A percentile compares a stretch with the other conserved stretches of the same genome.
Conservation (phyloP, 805 yeast genomes). For the Myxozyma neotropica region DNA sequence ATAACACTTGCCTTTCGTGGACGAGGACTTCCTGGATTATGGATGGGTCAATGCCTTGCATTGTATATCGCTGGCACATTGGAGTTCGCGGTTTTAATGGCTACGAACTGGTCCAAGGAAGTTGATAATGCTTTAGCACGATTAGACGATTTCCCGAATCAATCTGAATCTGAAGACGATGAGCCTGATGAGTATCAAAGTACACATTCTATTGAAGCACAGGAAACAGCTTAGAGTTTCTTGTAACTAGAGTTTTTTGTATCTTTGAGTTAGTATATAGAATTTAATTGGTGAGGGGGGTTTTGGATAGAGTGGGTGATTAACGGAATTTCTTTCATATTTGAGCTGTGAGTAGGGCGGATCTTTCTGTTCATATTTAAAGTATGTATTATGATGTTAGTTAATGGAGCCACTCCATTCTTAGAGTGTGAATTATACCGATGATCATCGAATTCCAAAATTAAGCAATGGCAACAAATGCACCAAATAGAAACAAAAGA, state of each 20-base stretch:
- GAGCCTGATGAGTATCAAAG: conserved; percentile 18
- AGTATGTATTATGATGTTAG: no score
- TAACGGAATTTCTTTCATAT: no score
- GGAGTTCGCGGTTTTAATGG: conserved; percentile 30
- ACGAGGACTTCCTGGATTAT: conserved; percentile 61
- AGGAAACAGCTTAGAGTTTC: background rate
- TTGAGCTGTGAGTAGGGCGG: no score
- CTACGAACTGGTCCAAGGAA: conserved; percentile 35
- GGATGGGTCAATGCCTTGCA: conserved; percentile 66
- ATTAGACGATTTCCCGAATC: conserved; percentile 26
- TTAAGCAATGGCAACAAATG: background rate
- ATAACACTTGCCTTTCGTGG: conserved; percentile 57
- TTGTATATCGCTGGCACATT: conserved; percentile 34
- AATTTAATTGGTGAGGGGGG: no score
- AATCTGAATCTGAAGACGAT: conserved; percentile 13
- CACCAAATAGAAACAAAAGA: background rate
- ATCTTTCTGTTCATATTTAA: no score
- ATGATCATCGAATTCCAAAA: no score
- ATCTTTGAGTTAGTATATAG: no score
- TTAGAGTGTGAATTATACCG: no score
- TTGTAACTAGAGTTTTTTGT: background rate
- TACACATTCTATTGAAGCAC: conserved; percentile 4
- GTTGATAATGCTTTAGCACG: conserved; percentile 34
- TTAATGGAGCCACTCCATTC: no score
- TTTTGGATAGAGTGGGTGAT: background rate